phyloP scores from a whole-genome alignment of 202 grass and related monocot genomes.

The Musa balbisiana region DNA sequence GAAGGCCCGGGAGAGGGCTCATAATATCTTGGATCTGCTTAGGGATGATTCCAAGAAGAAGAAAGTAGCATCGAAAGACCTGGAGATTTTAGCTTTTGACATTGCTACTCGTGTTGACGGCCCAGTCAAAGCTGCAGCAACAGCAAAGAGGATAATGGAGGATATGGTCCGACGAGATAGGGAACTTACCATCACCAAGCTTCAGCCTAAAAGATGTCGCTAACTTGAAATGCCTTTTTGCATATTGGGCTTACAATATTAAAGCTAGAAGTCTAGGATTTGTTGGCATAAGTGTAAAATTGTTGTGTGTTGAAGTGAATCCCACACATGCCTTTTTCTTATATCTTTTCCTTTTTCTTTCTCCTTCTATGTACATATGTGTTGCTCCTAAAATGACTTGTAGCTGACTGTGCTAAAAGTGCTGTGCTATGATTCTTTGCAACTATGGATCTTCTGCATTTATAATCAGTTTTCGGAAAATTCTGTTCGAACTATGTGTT shows the following conservation, averaged over 20 bases:
- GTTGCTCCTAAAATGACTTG: background rate
- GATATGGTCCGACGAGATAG: conserved; percentile 20
- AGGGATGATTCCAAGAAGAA: conserved; percentile 10
- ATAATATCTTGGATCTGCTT: conserved; percentile 15
- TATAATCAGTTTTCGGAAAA: background rate
- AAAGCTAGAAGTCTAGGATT: background rate
- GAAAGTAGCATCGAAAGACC: conserved; percentile 10
- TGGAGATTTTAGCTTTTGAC: conserved; percentile 14
- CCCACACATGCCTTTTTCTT: background rate
- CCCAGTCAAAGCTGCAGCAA: conserved; percentile 18
- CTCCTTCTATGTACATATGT: background rate
- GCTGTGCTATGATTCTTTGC: background rate
- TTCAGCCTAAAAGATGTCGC: conserved; percentile 5
- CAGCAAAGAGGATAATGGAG: conserved; percentile 21
- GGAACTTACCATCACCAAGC: conserved; percentile 9
- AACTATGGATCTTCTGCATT: background rate
- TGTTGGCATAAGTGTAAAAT: conserved; percentile 4
- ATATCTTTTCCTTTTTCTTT: background rate
- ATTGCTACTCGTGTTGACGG: conserved; percentile 22
- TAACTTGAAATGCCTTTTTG: background rate
- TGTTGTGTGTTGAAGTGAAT: background rate
- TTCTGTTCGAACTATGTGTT: background rate
- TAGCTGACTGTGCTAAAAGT: conserved; percentile 13
- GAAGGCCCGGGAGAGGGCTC: conserved; percentile 17
- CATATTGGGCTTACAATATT: background rate